Conservation (phyloP, 257 asterid genomes). For the Nicotiana obtusifolia region DNA sequence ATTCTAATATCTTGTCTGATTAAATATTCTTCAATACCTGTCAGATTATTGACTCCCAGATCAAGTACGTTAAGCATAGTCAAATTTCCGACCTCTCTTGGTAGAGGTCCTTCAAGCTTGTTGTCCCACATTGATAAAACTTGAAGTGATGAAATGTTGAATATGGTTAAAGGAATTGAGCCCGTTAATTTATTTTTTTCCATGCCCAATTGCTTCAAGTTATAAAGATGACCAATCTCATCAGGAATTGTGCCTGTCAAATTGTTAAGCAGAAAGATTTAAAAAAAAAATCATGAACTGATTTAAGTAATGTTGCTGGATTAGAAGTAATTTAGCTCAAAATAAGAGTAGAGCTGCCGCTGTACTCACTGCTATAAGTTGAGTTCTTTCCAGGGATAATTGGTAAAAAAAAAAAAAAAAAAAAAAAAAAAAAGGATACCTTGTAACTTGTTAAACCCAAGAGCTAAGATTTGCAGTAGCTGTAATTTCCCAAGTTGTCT, state of each 20-base stretch:
- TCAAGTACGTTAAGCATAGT: conserved; percentile 9
- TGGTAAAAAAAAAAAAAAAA: too few species aligned
- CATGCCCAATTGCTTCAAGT: neutral
- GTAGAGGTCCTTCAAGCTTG: conserved; percentile 26
- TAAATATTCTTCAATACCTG: conserved; percentile 14
- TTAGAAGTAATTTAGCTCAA: neutral
- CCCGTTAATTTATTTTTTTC: conserved; percentile 5
- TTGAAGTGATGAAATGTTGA: conserved; percentile 25
- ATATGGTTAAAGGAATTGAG: conserved; percentile 18
- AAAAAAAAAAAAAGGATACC: neutral
- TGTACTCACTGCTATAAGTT: neutral
- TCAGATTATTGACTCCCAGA: conserved; percentile 23
- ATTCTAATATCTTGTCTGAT: neutral
- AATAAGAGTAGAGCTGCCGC: neutral
- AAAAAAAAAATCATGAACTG: neutral
- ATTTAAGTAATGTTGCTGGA: too few species aligned
- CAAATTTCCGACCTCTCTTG: conserved; percentile 31
- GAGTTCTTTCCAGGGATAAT: neutral
- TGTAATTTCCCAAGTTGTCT: conserved; percentile 3
- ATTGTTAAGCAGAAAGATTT: neutral
- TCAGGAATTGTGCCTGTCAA: conserved; percentile 9
- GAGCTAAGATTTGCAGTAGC: conserved; percentile 17
- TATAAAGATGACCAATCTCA: neutral
- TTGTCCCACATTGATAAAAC: conserved; percentile 19
- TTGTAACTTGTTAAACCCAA: conserved; percentile 3